A percentile compares a stretch with the other conserved stretches of the same genome.
Conservation (phyloP, 192 early-diverging fungal genomes). For the Coemansia pectinata region DNA sequence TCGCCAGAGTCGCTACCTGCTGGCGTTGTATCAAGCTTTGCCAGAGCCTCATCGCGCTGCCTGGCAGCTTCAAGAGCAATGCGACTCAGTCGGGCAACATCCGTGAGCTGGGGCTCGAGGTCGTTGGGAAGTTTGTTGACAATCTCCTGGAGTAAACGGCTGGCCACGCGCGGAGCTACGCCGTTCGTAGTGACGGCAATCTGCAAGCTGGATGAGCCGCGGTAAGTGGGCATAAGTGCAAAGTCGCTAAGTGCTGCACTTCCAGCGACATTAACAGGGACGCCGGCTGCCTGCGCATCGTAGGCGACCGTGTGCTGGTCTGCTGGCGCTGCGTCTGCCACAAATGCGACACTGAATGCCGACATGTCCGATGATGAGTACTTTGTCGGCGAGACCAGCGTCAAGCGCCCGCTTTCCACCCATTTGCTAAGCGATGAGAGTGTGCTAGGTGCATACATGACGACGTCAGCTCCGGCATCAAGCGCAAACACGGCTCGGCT, state of each 20-base stretch:
- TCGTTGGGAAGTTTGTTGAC: constrained; percentile 59
- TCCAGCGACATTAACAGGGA: constrained; percentile 80
- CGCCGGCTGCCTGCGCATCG: constrained; percentile 57
- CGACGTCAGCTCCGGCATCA: constrained; percentile 69
- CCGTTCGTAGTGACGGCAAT: constrained; percentile 80
- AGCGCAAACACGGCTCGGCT: constrained; percentile 67
- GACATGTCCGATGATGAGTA: constrained; percentile 26
- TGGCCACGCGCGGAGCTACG: constrained; percentile 67
- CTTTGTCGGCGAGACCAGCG: constrained; percentile 1
- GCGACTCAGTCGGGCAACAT: constrained; percentile 56
- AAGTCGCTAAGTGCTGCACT: constrained; percentile 77
- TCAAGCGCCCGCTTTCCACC: constrained; percentile 35
- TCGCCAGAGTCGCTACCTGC: constrained; percentile 37
- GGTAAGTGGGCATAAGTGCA: constrained; percentile 72
- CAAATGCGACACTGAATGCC: constrained; percentile 36
- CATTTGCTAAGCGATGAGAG: constrained; percentile 39
- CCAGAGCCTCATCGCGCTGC: constrained; percentile 35
- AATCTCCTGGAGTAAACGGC: constrained; percentile 65
- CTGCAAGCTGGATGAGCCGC: constrained; percentile 67
- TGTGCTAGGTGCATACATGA: constrained; percentile 51
- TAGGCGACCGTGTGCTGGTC: constrained; percentile 33
- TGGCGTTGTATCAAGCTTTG: constrained; percentile 50
- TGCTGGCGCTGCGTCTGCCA: constrained; percentile 43
- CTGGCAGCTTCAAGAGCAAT: constrained; percentile 55
- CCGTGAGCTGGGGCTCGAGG: constrained; percentile 62